Conservation (phyloP, 192 early-diverging fungal species). For the Podila verticillata region DNA sequence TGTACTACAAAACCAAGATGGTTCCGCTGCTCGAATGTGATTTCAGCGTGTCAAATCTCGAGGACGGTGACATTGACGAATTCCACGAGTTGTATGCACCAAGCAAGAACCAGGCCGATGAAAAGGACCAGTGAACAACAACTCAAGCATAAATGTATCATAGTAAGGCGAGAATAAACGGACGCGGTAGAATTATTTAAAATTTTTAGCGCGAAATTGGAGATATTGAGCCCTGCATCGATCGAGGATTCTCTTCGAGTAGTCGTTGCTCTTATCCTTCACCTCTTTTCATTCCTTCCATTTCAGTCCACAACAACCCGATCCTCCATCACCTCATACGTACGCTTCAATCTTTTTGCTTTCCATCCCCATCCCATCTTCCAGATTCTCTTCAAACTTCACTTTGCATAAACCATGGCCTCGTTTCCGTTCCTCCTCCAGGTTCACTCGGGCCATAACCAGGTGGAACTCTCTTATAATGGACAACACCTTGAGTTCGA, state of each 20-base stretch:
- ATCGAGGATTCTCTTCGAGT: too few species aligned
- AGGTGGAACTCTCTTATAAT: constrained; percentile 36
- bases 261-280: not conserved
- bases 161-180: too few species aligned
- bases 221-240: too few species aligned
- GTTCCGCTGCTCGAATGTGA: constrained; percentile 72
- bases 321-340: not conserved
- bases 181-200: too few species aligned
- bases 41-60: constrained; percentile 54
- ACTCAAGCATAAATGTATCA: too few species aligned
- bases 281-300: not conserved
- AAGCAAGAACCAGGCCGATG: constrained; percentile 40
- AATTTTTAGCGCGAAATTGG: too few species aligned
- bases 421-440: constrained; percentile 40
- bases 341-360: not conserved
- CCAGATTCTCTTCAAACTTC: not conserved
- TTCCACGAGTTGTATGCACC: constrained; percentile 46
- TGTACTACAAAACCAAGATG: constrained; percentile 68
- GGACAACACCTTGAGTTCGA: constrained; percentile 45
- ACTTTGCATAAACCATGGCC: constrained; percentile 11
- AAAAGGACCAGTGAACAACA: constrained; percentile 34
- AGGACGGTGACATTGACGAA: constrained; percentile 48
- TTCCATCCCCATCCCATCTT: not conserved
- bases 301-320: not conserved
- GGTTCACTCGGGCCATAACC: constrained; percentile 18